Evolutionary conservation across 164 flowering plant genomes (phyloP).

Genomic region (Annona cherimola): DNA sequence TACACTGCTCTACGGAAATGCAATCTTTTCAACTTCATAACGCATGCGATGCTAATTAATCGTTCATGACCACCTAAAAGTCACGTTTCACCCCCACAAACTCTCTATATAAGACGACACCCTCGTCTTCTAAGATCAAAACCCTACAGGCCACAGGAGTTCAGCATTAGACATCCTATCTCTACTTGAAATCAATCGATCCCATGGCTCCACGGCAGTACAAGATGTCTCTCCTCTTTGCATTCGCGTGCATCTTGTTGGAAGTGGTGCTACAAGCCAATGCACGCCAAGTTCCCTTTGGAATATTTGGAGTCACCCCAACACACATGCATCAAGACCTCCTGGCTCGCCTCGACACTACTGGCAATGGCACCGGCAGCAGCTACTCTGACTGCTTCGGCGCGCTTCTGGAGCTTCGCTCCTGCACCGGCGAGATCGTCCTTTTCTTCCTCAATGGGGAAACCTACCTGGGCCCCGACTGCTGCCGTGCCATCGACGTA

Average conservation of each 20-base stretch:
- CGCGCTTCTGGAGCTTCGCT: conserved; percentile 28
- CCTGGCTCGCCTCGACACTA: background rate
- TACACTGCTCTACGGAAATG: too few species aligned
- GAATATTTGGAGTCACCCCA: background rate
- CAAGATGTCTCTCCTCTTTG: background rate
- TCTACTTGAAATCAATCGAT: too few species aligned
- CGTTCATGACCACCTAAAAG: too few species aligned
- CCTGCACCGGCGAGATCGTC: conserved; percentile 20
- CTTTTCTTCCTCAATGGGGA: conserved; percentile 25
- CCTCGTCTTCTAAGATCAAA: too few species aligned
- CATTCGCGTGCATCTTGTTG: background rate
- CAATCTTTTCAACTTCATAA: too few species aligned
- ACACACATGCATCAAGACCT: background rate
- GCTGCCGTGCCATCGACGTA: conserved; percentile 17
- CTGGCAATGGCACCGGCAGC: background rate
- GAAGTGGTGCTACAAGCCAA: background rate
- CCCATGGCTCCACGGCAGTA: background rate
- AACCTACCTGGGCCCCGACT: conserved; percentile 16
- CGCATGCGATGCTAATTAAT: too few species aligned
- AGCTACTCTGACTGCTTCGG: conserved; percentile 34
- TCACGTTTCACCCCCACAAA: too few species aligned
- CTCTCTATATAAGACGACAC: too few species aligned
- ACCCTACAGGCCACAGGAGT: too few species aligned
- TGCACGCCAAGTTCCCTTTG: background rate
- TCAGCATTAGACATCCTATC: background rate